Conservation (phyloP, 2,329 filamentous ascomycete species). For the Canariomyces notabilis region DNA sequence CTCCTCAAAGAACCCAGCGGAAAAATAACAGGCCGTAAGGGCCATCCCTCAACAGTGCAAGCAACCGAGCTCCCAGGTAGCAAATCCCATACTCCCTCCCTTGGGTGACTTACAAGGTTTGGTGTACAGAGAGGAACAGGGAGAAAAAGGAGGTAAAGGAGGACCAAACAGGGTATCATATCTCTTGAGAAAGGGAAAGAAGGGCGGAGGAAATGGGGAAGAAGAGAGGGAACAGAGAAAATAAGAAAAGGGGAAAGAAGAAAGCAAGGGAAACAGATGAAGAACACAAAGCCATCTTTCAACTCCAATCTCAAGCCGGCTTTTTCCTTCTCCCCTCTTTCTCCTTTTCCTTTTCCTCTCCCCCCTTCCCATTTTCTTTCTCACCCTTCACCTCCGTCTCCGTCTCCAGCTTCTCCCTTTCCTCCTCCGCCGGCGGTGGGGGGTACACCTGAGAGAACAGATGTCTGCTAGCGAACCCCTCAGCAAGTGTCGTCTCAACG, state of each 20-base stretch:
- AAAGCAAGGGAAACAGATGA: not conserved
- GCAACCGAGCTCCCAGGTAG: not conserved
- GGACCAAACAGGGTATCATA: conserved; percentile 18
- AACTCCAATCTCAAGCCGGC: not conserved
- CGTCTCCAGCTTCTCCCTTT: not conserved
- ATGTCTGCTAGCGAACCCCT: conserved; percentile 43
- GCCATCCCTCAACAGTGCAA: not conserved
- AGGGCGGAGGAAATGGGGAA: not conserved
- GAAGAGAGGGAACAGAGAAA: not conserved
- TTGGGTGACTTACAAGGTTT: not conserved
- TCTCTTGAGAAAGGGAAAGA: conserved; percentile 1
- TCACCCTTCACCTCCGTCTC: not conserved
- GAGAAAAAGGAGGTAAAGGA: not conserved
- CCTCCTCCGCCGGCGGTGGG: not conserved
- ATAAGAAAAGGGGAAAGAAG: not conserved
- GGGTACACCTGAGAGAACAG: conserved; percentile 33
- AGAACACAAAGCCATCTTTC: not conserved
- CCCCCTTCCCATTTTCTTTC: not conserved
- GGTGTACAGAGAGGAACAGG: not conserved
- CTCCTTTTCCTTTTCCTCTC: conserved; percentile 2
- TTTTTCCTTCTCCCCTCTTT: not conserved
- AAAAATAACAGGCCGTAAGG: too few relatives aligned
- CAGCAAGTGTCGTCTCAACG: conserved; percentile 49
- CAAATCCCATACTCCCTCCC: not conserved
- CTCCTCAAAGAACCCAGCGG: too few relatives aligned